These are phyloP conservation scores for Chaetomium olivaceum DNA, from an alignment of 2,329 filamentous ascomycete genomes.

Conservation along the genomic window DNA sequence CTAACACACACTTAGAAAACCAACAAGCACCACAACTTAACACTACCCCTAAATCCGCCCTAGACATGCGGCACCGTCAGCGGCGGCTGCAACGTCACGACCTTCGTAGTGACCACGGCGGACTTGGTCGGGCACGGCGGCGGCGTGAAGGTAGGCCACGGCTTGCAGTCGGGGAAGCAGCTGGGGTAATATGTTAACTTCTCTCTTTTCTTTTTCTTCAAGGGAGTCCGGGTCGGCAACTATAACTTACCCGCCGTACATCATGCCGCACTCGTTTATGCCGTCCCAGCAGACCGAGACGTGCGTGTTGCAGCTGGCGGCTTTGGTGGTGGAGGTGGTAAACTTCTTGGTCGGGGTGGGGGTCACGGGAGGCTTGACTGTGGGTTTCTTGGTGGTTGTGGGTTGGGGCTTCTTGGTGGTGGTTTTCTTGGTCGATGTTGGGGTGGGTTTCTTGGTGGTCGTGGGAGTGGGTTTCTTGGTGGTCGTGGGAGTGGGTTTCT, in stretches of 20 bases:
- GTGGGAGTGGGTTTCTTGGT: constrained; percentile 6
- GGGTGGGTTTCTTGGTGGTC: not conserved
- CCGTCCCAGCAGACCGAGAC: constrained; percentile 25
- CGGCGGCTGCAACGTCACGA: not conserved
- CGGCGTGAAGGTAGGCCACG: constrained; percentile 27
- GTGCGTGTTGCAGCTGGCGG: constrained; percentile 10
- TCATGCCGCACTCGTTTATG: constrained; percentile 30
- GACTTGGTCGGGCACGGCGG: constrained; percentile 23
- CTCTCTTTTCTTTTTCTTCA: not conserved
- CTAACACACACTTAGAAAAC: not conserved
- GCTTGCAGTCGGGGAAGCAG: constrained; percentile 30
- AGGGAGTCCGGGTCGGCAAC: not conserved
- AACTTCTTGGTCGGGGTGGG: constrained; percentile 6
- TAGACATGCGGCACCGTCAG: not conserved
- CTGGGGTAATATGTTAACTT: not conserved
- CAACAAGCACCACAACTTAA: not conserved
- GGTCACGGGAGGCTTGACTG: not conserved
- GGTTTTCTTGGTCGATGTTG: constrained; percentile 3
- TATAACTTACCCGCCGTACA: constrained; percentile 29
- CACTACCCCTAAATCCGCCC: not conserved
- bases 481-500: not conserved
- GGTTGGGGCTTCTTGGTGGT: no score
- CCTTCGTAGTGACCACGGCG: not conserved
- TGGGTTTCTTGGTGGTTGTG: constrained; percentile 3
- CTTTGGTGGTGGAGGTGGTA: not conserved